These are phyloP conservation scores for Cucumis sativus DNA, from an alignment of 306 rosid species.

Conservation along the genomic window Cucumber_9930_V3 NC_026657.2:28281501-28282000, in stretches of 20 bases:
- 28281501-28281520: constrained; percentile 20
- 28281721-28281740: constrained; percentile 63
- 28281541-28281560: constrained; percentile 78
- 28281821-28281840: constrained; percentile 93
- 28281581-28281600: constrained; percentile 41
- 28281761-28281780: constrained; percentile 56
- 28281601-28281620: not conserved
- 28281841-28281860: constrained; percentile 42
- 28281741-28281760: constrained; percentile 67
- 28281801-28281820: constrained; percentile 96
- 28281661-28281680: not conserved
- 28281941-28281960: not conserved
- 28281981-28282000: not conserved
- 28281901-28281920: not conserved
- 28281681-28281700: not conserved
- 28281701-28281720: not conserved
- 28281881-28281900: constrained; percentile 36
- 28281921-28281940: not conserved
- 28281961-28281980: not conserved
- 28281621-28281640: not conserved
- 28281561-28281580: constrained; percentile 71
- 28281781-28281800: constrained; percentile 88
- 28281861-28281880: constrained; percentile 58
- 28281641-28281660: not conserved
- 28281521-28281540: constrained; percentile 59